Conservation (phyloP, 352 stramenopile species). For the Phytophthora sp. region DNA sequence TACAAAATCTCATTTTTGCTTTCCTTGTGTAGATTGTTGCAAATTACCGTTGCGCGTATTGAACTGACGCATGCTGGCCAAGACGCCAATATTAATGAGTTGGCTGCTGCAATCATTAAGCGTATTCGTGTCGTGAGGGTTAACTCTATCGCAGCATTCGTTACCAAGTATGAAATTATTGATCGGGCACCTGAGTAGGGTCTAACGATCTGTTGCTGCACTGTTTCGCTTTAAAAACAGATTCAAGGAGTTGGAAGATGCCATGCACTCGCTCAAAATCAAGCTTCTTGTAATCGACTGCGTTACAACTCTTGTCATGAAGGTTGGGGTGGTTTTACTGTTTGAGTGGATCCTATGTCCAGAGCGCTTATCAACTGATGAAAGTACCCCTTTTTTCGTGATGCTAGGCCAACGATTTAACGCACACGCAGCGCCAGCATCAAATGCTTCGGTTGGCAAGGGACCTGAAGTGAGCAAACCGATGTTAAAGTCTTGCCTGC, state of each 20-base stretch:
- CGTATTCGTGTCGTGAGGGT: conserved; percentile 54
- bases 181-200: not conserved
- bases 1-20: not conserved
- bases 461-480: conserved; percentile 53
- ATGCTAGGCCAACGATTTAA: conserved; percentile 44
- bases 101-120: conserved; percentile 39
- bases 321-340: conserved; percentile 39
- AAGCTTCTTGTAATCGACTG: conserved; percentile 83
- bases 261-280: conserved; percentile 47
- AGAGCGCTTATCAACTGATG: not conserved
- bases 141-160: conserved; percentile 49
- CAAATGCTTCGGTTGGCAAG: conserved; percentile 55
- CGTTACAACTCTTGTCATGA: conserved; percentile 62
- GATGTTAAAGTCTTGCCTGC: not conserved
- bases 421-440: conserved; percentile 49
- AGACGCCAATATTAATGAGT: conserved; percentile 27
- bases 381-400: not conserved
- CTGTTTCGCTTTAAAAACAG: too few species aligned
- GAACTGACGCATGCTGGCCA: conserved; percentile 17
- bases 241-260: conserved; percentile 61
- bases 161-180: conserved; percentile 42
- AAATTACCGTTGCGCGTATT: conserved; percentile 53
- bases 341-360: not conserved
- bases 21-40: conserved; percentile 40
- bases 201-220: conserved; percentile 2